Base-by-base conservation (phyloP, 495 filamentous ascomycete species). In the Apodospora peruviana region DNA sequence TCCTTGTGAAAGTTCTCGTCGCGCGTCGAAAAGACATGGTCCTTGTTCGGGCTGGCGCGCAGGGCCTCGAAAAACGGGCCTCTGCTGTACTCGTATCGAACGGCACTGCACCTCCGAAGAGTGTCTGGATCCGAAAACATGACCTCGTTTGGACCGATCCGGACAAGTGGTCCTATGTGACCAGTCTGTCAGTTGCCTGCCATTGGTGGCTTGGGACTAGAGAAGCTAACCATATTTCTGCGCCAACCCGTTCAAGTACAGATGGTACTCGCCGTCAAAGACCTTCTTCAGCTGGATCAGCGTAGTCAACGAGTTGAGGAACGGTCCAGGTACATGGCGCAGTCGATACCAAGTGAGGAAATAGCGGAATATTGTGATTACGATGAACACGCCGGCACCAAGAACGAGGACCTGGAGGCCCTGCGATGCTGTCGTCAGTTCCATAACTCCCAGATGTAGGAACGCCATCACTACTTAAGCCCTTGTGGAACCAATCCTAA, bases 101-200 rank as follows among this genome's bases (percentile, higher is more conserved):
- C 58, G 8, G 64, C 64, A 2, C 55, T 47, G 32, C 73, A 67
- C 12, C 53, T 54, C 14, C 62, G 57, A 8, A 58, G 39, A 1
- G 61, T 50, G 2, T 66, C 65, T 8, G 69, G 66, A 45, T 73
- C 70, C 24, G 58, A 59, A 16, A 60, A 66, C 37, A 73, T 38
- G 32, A 77, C 49, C 39, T 66, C 50, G 35, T 72, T 70, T 11
- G 73, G 71, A 9, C 67, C 71, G 40, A 74, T 68, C 16, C 73
- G 59, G 3, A 63, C 69, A 8, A 74, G 50, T 2, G 69, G 50
- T 4, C 69, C 69, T 72, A 29, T 2, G 12, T 4, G 3, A 4
- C 16, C 10, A 5, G 7, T 5, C 5, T 12, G 40, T 43, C 38
- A 40, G 38, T 4, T 32, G 27, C 27, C 27, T 5, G 12, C 12